These are phyloP conservation scores for Diaporthe aspalathi DNA, from an alignment of 2,329 filamentous ascomycete genomes.

Conservation along the genomic window DNA sequence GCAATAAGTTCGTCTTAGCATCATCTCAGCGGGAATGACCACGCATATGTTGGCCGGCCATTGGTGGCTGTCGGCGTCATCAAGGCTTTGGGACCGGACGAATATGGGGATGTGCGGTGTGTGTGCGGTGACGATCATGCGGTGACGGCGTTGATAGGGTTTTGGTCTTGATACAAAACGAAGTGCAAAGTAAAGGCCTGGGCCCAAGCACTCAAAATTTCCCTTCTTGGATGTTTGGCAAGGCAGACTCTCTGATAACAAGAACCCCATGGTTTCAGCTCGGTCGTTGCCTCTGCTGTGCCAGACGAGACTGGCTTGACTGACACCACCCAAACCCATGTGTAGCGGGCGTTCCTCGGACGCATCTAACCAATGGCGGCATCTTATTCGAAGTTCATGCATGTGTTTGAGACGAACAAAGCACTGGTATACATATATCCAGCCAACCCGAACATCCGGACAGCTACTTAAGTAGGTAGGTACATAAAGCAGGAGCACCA, in stretches of 20 bases:
- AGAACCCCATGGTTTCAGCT: conserved; percentile 11
- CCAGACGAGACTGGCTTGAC: background rate
- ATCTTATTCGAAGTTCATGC: background rate
- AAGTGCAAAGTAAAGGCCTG: background rate
- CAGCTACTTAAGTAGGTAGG: too few relatives aligned
- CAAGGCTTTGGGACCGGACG: conserved; percentile 19
- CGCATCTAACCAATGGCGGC: background rate
- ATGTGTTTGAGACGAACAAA: conserved; percentile 16
- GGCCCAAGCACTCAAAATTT: conserved; percentile 16
- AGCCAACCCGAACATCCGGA: background rate
- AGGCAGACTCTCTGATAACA: conserved; percentile 16
- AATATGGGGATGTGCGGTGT: conserved; percentile 25
- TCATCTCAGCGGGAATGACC: conserved; percentile 24
- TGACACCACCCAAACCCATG: background rate
- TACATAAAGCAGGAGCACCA: too few relatives aligned
- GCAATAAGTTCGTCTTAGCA: conserved; percentile 16
- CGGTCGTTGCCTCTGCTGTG: background rate
- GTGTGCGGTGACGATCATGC: conserved; percentile 27
- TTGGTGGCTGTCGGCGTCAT: conserved; percentile 3
- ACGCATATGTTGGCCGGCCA: conserved; percentile 20
- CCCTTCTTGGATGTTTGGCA: conserved; percentile 17
- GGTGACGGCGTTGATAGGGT: background rate
- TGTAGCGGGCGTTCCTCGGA: background rate
- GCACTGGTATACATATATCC: background rate
- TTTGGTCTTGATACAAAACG: conserved; percentile 10